Conservation (phyloP, 2,329 filamentous ascomycete genomes). For the Fusarium protoensiforme region DNA sequence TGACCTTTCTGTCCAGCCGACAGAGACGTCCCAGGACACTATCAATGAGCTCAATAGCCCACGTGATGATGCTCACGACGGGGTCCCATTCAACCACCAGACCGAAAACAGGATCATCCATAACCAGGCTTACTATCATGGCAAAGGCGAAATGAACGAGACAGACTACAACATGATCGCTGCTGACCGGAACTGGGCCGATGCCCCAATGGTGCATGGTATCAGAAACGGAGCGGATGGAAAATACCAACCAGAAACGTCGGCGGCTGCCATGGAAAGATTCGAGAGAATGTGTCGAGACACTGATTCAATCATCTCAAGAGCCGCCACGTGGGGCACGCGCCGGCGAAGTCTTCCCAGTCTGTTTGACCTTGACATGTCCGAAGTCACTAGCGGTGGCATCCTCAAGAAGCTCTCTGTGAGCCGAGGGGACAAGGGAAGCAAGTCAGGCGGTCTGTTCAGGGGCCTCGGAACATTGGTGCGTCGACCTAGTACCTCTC, state of each 20-base stretch:
- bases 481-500: constrained; percentile 59
- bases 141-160: constrained; percentile 54
- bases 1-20: constrained; percentile 39
- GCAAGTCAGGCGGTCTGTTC: constrained; percentile 61
- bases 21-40: constrained; percentile 35
- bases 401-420: constrained; percentile 72
- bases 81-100: constrained; percentile 56
- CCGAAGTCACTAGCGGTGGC: constrained; percentile 68
- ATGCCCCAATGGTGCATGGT: constrained; percentile 58
- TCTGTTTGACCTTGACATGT: constrained; percentile 62
- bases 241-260: constrained; percentile 60
- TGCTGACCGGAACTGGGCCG: constrained; percentile 60
- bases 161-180: constrained; percentile 63
- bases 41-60: constrained; percentile 37
- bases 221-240: constrained; percentile 51
- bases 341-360: constrained; percentile 73
- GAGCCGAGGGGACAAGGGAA: constrained; percentile 56
- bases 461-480: constrained; percentile 62
- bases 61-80: constrained; percentile 48
- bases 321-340: constrained; percentile 77
- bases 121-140: constrained; percentile 62
- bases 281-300: constrained; percentile 65
- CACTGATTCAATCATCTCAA: constrained; percentile 68
- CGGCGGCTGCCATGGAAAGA: constrained; percentile 64
- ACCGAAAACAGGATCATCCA: constrained; percentile 63